Conservation (phyloP, 768 basidiomycete genomes). For the Russula sp. region DNA sequence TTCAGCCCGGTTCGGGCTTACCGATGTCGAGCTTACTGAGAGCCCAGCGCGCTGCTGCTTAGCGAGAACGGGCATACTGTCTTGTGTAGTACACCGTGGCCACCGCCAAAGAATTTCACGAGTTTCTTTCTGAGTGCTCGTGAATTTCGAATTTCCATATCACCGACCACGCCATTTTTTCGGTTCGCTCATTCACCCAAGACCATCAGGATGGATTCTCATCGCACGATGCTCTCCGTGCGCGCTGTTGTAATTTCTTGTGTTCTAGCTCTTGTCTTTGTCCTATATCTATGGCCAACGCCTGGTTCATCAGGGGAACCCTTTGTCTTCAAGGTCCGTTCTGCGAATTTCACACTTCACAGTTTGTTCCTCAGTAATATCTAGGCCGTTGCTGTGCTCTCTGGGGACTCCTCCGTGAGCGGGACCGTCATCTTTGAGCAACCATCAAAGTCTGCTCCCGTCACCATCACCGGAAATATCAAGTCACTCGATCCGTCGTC, state of each 20-base stretch:
- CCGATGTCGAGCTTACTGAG: too few species aligned
- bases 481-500: constrained; percentile 50
- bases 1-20: too few species aligned
- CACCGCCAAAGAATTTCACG: too few species aligned
- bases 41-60: too few species aligned
- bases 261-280: neutral
- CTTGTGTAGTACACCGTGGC: too few species aligned
- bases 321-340: neutral
- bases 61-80: too few species aligned
- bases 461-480: constrained; percentile 57
- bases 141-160: too few species aligned
- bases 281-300: neutral
- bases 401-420: constrained; percentile 49
- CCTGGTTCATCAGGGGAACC: neutral
- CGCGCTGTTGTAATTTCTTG: neutral
- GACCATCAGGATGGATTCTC: too few species aligned
- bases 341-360: neutral
- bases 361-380: neutral
- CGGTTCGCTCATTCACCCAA: too few species aligned
- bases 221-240: too few species aligned
- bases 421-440: constrained; percentile 68
- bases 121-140: too few species aligned
- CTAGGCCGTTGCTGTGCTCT: constrained; percentile 55
- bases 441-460: constrained; percentile 38
- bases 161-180: too few species aligned